phyloP scores from a whole-genome alignment of 371 early-diverging fungal genomes.

The Mortierella sp. region DNA sequence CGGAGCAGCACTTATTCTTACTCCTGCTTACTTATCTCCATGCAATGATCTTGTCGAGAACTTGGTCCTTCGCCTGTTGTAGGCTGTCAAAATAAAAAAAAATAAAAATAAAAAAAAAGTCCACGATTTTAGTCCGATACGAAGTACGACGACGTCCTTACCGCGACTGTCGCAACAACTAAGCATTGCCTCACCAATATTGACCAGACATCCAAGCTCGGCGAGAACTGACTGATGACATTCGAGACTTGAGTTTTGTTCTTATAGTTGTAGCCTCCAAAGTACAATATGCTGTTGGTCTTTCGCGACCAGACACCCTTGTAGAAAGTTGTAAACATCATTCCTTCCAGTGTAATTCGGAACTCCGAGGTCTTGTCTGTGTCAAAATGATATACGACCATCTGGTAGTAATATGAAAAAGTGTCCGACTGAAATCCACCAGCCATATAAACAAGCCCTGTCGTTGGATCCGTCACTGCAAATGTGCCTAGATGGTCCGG shows the following conservation, averaged over 20 bases:
- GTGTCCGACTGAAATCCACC: not conserved
- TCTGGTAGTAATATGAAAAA: not conserved
- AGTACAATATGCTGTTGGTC: constrained; percentile 35
- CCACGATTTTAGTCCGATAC: not conserved
- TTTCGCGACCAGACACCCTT: constrained; percentile 19
- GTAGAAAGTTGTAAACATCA: constrained; percentile 15
- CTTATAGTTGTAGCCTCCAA: constrained; percentile 34
- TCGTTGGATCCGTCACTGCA: constrained; percentile 6
- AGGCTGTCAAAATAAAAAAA: not conserved
- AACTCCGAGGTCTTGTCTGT: not conserved
- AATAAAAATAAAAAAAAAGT: not conserved
- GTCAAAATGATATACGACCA: constrained; percentile 18
- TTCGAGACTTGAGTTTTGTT: not conserved
- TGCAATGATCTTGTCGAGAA: constrained; percentile 41
- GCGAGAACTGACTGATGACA: constrained; percentile 24
- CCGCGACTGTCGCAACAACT: too few species aligned
- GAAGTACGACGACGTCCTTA: too few species aligned
- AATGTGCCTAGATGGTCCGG: constrained; percentile 3
- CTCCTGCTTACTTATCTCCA: constrained; percentile 39
- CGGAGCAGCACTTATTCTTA: too few species aligned
- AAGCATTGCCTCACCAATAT: constrained; percentile 25
- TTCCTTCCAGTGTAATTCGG: constrained; percentile 1
- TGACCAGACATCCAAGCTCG: not conserved
- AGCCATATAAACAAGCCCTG: constrained; percentile 5
- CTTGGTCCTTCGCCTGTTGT: constrained; percentile 23